These are phyloP conservation scores for Crithidia thermophila DNA, from an alignment of 208 protist species.

Conservation along the genomic window DNA sequence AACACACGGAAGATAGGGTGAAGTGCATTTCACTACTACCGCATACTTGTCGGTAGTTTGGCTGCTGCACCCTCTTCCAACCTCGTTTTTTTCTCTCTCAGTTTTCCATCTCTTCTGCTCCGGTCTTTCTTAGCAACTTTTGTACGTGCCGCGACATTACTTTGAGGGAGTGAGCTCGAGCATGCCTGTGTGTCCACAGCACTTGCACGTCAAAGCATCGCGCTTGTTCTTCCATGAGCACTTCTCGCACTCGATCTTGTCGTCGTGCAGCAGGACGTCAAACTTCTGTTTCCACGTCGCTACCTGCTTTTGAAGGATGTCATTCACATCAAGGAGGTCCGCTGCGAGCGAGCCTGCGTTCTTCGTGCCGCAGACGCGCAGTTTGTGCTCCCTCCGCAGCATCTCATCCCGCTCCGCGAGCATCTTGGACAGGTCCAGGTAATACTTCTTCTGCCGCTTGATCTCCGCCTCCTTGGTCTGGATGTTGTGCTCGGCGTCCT, in stretches of 20 bases:
- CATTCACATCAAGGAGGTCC: slow-evolving; percentile 71
- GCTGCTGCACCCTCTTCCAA: no score
- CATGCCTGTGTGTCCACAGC: slow-evolving; percentile 57
- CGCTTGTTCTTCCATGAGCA: slow-evolving; percentile 65
- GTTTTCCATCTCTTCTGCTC: no score
- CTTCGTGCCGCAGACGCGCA: slow-evolving; percentile 59
- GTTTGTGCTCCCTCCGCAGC: slow-evolving; percentile 59
- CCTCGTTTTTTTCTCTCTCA: no score
- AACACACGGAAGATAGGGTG: no score
- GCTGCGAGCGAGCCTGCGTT: slow-evolving; percentile 63
- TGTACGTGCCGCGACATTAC: no score
- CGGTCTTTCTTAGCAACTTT: no score
- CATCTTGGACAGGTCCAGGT: slow-evolving; percentile 66
- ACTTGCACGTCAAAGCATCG: slow-evolving; percentile 52
- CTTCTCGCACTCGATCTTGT: slow-evolving; percentile 76
- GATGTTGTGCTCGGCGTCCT: slow-evolving; percentile 52
- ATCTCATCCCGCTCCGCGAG: slow-evolving; percentile 65
- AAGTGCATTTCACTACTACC: background rate
- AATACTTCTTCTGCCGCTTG: slow-evolving; percentile 52
- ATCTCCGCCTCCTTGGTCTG: slow-evolving; percentile 50
- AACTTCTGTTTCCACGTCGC: slow-evolving; percentile 58
- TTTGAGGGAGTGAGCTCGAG: slow-evolving; percentile 22
- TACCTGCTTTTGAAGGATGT: slow-evolving; percentile 54
- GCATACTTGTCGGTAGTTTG: background rate
- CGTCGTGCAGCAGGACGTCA: slow-evolving; percentile 50